Base-by-base conservation (phyloP, 2,329 filamentous ascomycete species). In the Madurella mycetomatis region DNA sequence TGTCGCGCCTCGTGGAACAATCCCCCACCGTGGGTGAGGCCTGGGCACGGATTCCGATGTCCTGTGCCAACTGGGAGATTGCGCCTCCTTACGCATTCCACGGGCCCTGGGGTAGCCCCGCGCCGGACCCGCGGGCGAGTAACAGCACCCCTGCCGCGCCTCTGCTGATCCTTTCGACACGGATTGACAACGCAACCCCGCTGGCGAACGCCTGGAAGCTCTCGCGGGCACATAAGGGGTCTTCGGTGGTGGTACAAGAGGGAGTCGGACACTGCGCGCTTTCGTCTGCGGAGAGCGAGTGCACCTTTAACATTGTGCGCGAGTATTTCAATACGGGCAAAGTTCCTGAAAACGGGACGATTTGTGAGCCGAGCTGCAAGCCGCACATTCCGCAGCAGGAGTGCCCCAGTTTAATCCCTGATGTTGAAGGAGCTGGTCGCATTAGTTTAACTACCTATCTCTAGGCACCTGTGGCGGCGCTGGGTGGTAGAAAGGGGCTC, bases 121-220 rank as follows among this genome's bases (percentile, higher is more conserved):
- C 48, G 13, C 48, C 48, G 4, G 11, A n/a, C 37, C 25, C 25
- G 25, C 25, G 25, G 25, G 9, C 5, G 19, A 39, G 13, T 16
- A 40, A 39, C 11, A 40, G 19, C 25, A 44, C 47, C 7, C 19
- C 46, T 7, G 25, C 25, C 9, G 44, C 47, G 19, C 56, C 56
- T 37, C n/a, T 59, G 53, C 42, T 59, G 44, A 51, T 59, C 32
- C 44, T 59, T 8, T 56, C 56, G 37, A 47, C 41, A 9, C 39
- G 51, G 15, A 34, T 41, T 2, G 56, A 59, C 34, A 53, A 47
- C 31, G 56, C 51, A 11, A 59, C 56, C 44, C 53, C 56, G 44
- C 41, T 59, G 34, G 50, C 5, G 7, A 59, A 59, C 13, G 56
- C 56, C 2, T 54, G 47, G n/a, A 37, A 41, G n/a, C 17, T 59